A percentile compares a stretch with the other conserved stretches of the same genome.
These are phyloP conservation scores for Fistulifera solaris DNA, from an alignment of 108 stramenopile species.

Conservation along the genomic window DNA sequence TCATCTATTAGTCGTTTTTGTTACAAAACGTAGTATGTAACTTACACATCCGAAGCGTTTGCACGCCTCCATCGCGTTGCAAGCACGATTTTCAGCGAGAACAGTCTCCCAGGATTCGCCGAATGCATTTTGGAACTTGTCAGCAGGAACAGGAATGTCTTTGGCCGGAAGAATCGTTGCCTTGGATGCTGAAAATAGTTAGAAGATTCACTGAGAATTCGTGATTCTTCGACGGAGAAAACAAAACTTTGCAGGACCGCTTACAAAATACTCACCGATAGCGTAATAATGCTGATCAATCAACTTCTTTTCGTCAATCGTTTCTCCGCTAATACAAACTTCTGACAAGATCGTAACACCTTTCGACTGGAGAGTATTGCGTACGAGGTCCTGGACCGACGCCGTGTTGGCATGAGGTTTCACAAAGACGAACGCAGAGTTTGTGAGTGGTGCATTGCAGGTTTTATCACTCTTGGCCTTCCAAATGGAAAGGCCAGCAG, in stretches of 20 bases:
- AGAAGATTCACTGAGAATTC: background rate
- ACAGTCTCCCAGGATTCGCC: constrained; percentile 80
- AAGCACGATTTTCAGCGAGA: constrained; percentile 61
- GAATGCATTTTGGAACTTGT: constrained; percentile 76
- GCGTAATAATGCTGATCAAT: constrained; percentile 95
- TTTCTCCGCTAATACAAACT: constrained; percentile 55
- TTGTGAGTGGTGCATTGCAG: constrained; percentile 14
- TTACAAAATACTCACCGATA: constrained; percentile 29
- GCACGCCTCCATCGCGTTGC: constrained; percentile 89
- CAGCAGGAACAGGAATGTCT: constrained; percentile 80
- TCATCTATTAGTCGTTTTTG: too few species aligned
- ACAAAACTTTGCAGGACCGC: background rate
- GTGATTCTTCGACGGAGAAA: background rate
- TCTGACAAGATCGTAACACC: constrained; percentile 71
- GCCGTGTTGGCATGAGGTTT: constrained; percentile 92
- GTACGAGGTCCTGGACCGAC: constrained; percentile 64
- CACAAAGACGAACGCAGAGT: constrained; percentile 91
- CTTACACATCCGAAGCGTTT: constrained; percentile 47
- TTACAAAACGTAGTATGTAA: too few species aligned
- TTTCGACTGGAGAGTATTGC: constrained; percentile 34
- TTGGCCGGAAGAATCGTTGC: constrained; percentile 78
- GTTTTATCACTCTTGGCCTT: background rate
- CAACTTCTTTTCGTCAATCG: constrained; percentile 82
- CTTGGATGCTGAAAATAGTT: constrained; percentile 52
- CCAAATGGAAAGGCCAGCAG: background rate